Percentiles rank a stretch among this genome's conserved stretches.
Evolutionary conservation across 1,284 basidiomycete genomes (phyloP).

Genomic region (Microbotryomycetes sp.): DNA sequence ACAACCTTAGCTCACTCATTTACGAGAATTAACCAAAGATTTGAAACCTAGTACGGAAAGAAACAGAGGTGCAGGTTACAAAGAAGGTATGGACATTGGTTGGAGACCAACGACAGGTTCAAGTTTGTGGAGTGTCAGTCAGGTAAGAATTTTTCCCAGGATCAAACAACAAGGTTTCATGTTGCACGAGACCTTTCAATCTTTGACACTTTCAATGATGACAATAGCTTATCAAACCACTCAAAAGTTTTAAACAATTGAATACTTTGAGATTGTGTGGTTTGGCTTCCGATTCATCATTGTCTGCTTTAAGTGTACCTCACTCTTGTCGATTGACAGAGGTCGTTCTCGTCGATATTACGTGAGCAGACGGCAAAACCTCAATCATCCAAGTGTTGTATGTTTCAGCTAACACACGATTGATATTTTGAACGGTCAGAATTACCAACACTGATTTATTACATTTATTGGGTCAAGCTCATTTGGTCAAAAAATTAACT

Average conservation of each 20-base stretch:
- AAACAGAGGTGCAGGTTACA: slow-evolving; percentile 9
- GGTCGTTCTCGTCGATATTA: slow-evolving; percentile 32
- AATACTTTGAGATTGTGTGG: slow-evolving; percentile 24
- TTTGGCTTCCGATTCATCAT: slow-evolving; percentile 30
- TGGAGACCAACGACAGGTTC: slow-evolving; percentile 20
- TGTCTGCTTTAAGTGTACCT: slow-evolving; percentile 4
- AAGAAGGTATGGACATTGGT: slow-evolving; percentile 31
- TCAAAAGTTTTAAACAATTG: slow-evolving; percentile 16
- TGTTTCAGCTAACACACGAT: neutral
- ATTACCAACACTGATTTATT: slow-evolving; percentile 32
- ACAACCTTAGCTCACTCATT: slow-evolving; percentile 14
- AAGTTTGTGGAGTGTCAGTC: slow-evolving; percentile 30
- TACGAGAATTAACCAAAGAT: slow-evolving; percentile 27
- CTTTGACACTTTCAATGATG: no score
- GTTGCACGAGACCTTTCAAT: neutral
- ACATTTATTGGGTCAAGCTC: slow-evolving; percentile 22
- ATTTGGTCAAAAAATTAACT: slow-evolving; percentile 22
- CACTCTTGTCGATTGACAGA: slow-evolving; percentile 17
- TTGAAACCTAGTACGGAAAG: slow-evolving; percentile 8
- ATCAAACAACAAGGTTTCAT: neutral
- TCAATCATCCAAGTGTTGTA: neutral
- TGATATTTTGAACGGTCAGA: neutral
- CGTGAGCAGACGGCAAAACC: slow-evolving; percentile 10
- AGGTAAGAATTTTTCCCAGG: slow-evolving; percentile 10
- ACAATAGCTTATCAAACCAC: slow-evolving; percentile 26